Base-by-base conservation (phyloP, 208 protist species). In the Leptomonas pyrrhocoris region DNA sequence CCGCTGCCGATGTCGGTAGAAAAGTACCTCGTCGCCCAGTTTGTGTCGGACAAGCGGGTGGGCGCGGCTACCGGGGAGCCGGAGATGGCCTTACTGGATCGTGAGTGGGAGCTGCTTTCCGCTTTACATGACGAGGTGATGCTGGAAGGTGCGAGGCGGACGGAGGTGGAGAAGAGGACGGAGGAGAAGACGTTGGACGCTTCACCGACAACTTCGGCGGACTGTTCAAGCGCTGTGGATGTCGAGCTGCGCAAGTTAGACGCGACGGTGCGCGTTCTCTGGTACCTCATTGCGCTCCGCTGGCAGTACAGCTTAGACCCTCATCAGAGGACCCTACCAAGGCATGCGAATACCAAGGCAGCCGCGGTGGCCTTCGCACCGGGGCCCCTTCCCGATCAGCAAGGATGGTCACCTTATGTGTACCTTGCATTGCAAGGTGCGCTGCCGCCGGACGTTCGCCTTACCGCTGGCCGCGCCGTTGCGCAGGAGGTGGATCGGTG, bases 391-490 rank as follows among this genome's bases (percentile, higher is more conserved):
- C n/a, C 46, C 23, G 42, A 68, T 21, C 74, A 69, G 55, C 74
- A 65, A 0, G 84, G 84, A 9, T 92, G 75, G 74, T 83, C 73
- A 18, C 84, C 80, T 31, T 64, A 58, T 27, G 79, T 83, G 15
- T 94, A 94, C 40, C 74, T 84, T 13, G 80, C 82, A 18, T 60
- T 77, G 18, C 57, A 74, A 9, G 72, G 74, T 11, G 79, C 79
- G 8, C 69, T 90, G 11, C 84, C 86, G 12, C 71, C 70, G 16
- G 73, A 72, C 25, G 38, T 83, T 45, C 74, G 73, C 7, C 57
- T 81, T 34, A 65, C 79, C 31, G 34, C 69, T 1, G 79, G 84
- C 2, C 70, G 71, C 30, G 53, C 59, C 2, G 62, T 88, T 9
- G 81, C 80, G 18, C 59, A 70, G 9, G 65, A 75, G 48, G 68